Conservation (phyloP, 139 green algal species). For the Desmodesmus armatus region DNA sequence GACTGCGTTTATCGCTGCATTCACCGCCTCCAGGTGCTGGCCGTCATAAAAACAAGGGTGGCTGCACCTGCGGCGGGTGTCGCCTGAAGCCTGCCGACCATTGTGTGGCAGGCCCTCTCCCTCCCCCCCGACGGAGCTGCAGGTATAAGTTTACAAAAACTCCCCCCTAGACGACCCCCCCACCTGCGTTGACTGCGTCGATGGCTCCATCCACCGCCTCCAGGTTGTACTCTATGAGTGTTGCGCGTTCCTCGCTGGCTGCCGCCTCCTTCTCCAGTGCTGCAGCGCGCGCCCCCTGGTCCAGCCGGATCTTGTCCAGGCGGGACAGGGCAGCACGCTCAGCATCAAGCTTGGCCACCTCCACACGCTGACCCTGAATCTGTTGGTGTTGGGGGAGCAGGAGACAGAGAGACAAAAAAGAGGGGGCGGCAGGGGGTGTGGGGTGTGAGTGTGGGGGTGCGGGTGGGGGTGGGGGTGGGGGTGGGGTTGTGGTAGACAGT, state of each 20-base stretch:
- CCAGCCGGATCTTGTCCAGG: slow-evolving; percentile 80
- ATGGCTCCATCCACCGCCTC: slow-evolving; percentile 90
- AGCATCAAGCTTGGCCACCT: slow-evolving; percentile 59
- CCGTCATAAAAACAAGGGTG: too few relatives aligned
- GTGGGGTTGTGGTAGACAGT: too few relatives aligned
- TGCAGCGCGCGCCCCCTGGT: slow-evolving; percentile 77
- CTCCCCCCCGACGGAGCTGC: too few relatives aligned
- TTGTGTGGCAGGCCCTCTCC: too few relatives aligned
- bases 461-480: too few relatives aligned
- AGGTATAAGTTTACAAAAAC: too few relatives aligned
- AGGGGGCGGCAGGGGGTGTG: background rate
- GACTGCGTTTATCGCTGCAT: too few relatives aligned
- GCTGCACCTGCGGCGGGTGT: too few relatives aligned
- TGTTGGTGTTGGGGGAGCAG: slow-evolving; percentile 39
- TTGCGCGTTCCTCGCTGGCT: slow-evolving; percentile 63
- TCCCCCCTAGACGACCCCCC: background rate
- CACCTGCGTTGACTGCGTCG: slow-evolving; percentile 80
- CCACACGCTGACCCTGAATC: slow-evolving; percentile 81
- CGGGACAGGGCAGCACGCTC: slow-evolving; percentile 77
- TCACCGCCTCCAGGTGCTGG: too few relatives aligned
- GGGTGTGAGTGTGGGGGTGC: too few relatives aligned
- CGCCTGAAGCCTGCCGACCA: too few relatives aligned
- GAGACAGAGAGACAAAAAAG: background rate
- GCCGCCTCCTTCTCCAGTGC: slow-evolving; percentile 75
- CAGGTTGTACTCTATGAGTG: slow-evolving; percentile 91